A percentile compares a stretch with the other conserved stretches of the same genome.
Evolutionary conservation across 1,139 yeast species (phyloP).

Genomic region (Candida sanyaensis): DNA sequence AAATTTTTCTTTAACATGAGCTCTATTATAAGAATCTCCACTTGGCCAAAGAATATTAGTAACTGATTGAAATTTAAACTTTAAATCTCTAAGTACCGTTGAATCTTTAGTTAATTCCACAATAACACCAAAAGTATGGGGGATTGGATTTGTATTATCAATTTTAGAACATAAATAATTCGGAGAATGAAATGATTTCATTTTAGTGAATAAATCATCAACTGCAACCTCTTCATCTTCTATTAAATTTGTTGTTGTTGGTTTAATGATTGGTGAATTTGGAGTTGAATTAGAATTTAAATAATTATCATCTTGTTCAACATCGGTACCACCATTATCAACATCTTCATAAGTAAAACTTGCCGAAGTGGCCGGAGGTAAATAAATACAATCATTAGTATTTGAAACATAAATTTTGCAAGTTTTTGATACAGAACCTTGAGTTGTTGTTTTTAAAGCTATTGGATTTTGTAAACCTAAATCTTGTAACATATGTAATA

Average conservation of each 20-base stretch:
- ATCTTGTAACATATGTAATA: constrained; percentile 32
- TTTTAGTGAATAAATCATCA: constrained; percentile 6
- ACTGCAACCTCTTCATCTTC: no score
- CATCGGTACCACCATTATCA: constrained; percentile 38
- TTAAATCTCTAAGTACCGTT: constrained; percentile 28
- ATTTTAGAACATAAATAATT: constrained; percentile 43
- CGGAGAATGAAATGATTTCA: constrained; percentile 31
- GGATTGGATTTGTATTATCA: constrained; percentile 44
- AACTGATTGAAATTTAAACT: constrained; percentile 34
- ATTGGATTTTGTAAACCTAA: constrained; percentile 46
- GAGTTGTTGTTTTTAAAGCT: constrained; percentile 30
- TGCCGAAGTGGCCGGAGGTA: constrained; percentile 45
- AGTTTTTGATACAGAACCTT: constrained; percentile 29
- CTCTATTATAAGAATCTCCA: constrained; percentile 52
- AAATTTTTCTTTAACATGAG: constrained; percentile 46
- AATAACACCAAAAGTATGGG: constrained; percentile 49
- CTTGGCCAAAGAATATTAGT: constrained; percentile 54
- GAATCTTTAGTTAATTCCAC: constrained; percentile 39
- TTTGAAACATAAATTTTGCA: constrained; percentile 40
- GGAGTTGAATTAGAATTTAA: neutral
- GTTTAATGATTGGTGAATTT: neutral
- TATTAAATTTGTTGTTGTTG: neutral
- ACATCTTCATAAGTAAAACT: constrained; percentile 49
- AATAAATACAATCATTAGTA: constrained; percentile 42
- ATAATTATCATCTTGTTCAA: neutral